Percentiles rank a stretch among this genome's conserved stretches.
These are phyloP conservation scores for Sesbania bispinosa DNA, from an alignment of 306 rosid genomes.

Conservation along the genomic window DNA sequence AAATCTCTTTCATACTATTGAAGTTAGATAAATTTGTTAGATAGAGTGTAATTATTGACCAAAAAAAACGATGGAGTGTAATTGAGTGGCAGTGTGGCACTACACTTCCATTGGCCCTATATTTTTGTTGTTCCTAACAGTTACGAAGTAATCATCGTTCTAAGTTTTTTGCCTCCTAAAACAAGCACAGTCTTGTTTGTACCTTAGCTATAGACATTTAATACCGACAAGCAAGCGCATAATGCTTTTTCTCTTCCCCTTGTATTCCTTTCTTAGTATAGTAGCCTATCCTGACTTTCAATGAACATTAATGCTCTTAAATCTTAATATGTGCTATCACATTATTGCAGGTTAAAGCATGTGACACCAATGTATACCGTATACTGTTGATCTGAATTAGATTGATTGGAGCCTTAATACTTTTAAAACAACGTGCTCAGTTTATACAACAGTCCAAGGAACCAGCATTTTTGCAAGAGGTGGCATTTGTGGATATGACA, in stretches of 20 bases:
- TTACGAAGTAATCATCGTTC: neutral
- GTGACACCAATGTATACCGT: slow-evolving; percentile 22
- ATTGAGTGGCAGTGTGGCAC: too few species aligned
- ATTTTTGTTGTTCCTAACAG: neutral
- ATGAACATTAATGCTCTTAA: neutral
- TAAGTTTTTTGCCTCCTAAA: neutral
- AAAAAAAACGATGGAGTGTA: too few species aligned
- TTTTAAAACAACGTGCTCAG: slow-evolving; percentile 9
- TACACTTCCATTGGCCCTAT: neutral
- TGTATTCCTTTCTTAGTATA: neutral
- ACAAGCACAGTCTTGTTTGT: neutral
- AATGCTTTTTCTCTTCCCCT: neutral
- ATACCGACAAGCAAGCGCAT: neutral
- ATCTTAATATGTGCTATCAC: slow-evolving; percentile 8
- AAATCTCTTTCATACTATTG: neutral
- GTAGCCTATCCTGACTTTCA: neutral
- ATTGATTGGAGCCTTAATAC: slow-evolving; percentile 1
- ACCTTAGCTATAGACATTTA: slow-evolving; percentile 6
- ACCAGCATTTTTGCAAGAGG: neutral
- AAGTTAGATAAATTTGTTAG: neutral
- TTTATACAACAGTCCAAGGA: neutral
- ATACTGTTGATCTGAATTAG: slow-evolving; percentile 22
- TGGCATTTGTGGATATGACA: slow-evolving; percentile 14
- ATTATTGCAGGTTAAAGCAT: slow-evolving; percentile 32
- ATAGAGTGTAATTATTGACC: neutral